phyloP scores from a whole-genome alignment of 2,329 filamentous ascomycete genomes.

The Aureobasidium uvarum region DNA sequence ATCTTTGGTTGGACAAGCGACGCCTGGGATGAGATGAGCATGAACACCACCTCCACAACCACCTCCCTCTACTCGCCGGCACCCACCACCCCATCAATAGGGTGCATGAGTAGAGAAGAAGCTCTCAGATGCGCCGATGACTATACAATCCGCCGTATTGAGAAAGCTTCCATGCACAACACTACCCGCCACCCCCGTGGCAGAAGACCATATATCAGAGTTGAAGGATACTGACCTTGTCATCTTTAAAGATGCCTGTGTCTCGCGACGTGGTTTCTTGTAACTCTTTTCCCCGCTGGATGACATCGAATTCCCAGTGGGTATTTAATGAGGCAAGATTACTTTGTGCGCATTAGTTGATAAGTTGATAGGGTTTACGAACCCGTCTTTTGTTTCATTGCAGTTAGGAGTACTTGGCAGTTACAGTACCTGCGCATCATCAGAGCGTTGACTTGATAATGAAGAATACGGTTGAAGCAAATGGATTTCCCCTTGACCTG shows the following conservation, averaged over 20 bases:
- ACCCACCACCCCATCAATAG: not conserved
- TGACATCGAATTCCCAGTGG: not conserved
- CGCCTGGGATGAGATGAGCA: not conserved
- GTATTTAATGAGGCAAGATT: not conserved
- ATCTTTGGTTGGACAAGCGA: conserved; percentile 18
- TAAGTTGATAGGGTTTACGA: not conserved
- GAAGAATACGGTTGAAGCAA: not conserved
- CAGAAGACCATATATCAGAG: not conserved
- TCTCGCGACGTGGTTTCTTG: not conserved
- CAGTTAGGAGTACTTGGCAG: not conserved
- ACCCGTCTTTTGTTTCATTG: not conserved
- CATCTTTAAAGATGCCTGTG: not conserved
- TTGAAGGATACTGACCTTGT: conserved; percentile 4
- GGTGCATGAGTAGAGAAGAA: not conserved
- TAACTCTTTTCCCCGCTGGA: conserved; percentile 5
- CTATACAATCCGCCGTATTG: not conserved
- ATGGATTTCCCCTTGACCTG: not conserved
- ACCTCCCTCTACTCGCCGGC: not conserved
- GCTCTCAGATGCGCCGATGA: not conserved
- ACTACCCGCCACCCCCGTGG: not conserved
- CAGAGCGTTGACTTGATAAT: not conserved
- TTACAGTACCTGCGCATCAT: conserved; percentile 1
- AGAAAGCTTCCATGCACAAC: not conserved
- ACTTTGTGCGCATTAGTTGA: no score
- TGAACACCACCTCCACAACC: not conserved